Conservation (phyloP, 768 basidiomycete species). For the Russula dissimulans region DNA sequence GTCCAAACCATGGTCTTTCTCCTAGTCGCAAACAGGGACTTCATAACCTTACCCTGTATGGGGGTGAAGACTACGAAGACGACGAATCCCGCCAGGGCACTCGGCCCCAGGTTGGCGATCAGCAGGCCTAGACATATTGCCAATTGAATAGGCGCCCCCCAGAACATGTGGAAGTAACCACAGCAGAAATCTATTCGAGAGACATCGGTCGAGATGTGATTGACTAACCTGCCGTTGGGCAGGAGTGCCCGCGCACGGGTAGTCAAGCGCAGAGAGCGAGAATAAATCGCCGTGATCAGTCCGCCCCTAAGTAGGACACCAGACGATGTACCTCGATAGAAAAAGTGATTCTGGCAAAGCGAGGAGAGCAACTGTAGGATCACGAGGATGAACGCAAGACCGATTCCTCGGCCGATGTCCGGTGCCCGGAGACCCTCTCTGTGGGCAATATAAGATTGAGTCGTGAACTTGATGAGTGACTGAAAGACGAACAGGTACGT, state of each 20-base stretch:
- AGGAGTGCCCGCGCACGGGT: constrained; percentile 71
- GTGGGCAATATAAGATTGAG: constrained; percentile 42
- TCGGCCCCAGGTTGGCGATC: constrained; percentile 58
- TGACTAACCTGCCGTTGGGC: constrained; percentile 83
- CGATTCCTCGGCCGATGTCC: constrained; percentile 52
- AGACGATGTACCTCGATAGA: constrained; percentile 61
- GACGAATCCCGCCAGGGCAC: constrained; percentile 45
- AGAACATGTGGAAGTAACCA: constrained; percentile 73
- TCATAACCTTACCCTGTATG: constrained; percentile 65
- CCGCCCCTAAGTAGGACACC: constrained; percentile 80
- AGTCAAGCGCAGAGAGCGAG: constrained; percentile 64
- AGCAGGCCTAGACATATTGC: constrained; percentile 68
- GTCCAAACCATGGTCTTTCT: constrained; percentile 79
- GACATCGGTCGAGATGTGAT: constrained; percentile 89
- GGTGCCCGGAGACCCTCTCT: constrained; percentile 27
- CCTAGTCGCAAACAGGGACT: constrained; percentile 56
- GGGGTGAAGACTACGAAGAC: constrained; percentile 67
- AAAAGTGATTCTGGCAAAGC: constrained; percentile 70
- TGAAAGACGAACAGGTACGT: constrained; percentile 19
- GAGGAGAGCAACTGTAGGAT: constrained; percentile 58
- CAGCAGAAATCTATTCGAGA: constrained; percentile 86
- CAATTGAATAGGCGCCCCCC: constrained; percentile 72
- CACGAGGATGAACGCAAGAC: constrained; percentile 62
- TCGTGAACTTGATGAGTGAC: constrained; percentile 65
- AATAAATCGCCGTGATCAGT: constrained; percentile 81